Conservation (phyloP, 2,329 filamentous ascomycete species). For the Fusarium sp. region DNA sequence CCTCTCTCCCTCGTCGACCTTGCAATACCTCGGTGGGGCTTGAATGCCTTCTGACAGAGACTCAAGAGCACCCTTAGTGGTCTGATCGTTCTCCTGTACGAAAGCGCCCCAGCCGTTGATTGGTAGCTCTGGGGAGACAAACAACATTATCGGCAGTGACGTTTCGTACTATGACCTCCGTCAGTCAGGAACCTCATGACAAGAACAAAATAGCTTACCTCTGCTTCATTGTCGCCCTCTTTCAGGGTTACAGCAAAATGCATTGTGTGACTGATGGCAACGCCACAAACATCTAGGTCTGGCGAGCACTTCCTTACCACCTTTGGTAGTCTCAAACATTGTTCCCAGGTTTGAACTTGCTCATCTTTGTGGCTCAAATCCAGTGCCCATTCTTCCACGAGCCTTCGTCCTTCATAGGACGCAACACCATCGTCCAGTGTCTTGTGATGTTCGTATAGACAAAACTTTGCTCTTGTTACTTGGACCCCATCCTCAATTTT, state of each 20-base stretch:
- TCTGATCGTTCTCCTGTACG: neutral
- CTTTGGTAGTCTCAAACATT: neutral
- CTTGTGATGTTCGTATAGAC: neutral
- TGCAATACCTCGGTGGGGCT: constrained; percentile 1
- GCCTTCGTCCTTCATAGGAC: neutral
- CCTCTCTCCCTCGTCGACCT: neutral
- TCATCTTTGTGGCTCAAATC: neutral
- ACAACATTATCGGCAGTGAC: neutral
- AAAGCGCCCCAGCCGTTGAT: constrained; percentile 9
- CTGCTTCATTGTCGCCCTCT: neutral
- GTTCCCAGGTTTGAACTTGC: neutral
- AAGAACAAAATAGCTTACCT: neutral
- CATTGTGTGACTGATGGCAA: constrained; percentile 4
- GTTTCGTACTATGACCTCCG: neutral
- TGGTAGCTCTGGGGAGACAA: constrained; percentile 11
- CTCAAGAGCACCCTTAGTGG: neutral
- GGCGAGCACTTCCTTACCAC: constrained; percentile 3
- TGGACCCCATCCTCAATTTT: neutral
- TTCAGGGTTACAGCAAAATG: neutral
- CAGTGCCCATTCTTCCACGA: constrained; percentile 3
- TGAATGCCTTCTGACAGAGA: constrained; percentile 3
- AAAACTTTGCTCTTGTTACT: neutral
- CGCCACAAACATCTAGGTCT: neutral
- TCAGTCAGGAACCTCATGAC: neutral
- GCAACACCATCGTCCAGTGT: neutral